Percentiles rank a stretch among this genome's conserved stretches.
Conservation (phyloP, 495 filamentous ascomycete species). For the Talaromyces nanjingensis region DNA sequence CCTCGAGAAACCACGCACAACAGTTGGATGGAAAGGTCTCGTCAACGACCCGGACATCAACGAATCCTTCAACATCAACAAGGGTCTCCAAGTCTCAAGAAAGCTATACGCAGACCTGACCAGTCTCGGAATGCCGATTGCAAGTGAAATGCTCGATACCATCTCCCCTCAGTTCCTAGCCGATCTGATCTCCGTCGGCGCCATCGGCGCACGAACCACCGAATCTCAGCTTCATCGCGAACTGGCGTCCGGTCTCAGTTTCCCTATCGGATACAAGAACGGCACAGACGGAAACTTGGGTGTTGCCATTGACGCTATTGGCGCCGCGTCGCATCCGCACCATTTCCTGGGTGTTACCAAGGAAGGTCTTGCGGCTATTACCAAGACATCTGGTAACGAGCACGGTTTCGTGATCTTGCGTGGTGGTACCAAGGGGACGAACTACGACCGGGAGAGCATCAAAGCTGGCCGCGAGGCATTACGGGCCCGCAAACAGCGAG, state of each 20-base stretch:
- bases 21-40: constrained; percentile 97
- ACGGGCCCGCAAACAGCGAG: constrained; percentile 74
- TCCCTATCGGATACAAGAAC: constrained; percentile 99
- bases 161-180: constrained; percentile 96
- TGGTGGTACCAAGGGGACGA: constrained; percentile 88
- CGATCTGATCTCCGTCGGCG: constrained; percentile 89
- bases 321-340: constrained; percentile 82
- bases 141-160: constrained; percentile 95
- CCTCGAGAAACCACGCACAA: constrained; percentile 98
- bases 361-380: constrained; percentile 93
- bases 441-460: constrained; percentile 84
- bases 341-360: constrained; percentile 99
- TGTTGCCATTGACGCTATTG: constrained; percentile 96
- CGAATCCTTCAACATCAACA: constrained; percentile 97
- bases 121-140: constrained; percentile 80
- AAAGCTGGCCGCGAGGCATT: constrained; percentile 70
- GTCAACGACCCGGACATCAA: constrained; percentile 99
- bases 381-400: constrained; percentile 84
- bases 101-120: constrained; percentile 91
- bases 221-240: constrained; percentile 95
- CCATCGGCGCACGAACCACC: constrained; percentile 94
- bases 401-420: constrained; percentile 95
- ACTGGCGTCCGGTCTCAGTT: constrained; percentile 91
- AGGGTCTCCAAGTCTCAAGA: constrained; percentile 81
- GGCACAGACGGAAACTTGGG: constrained; percentile 91